Percentiles rank a stretch among this genome's conserved stretches.
These are phyloP conservation scores for Verbascum thapsus DNA, from an alignment of 257 asterid species.

Conservation along the genomic window DNA sequence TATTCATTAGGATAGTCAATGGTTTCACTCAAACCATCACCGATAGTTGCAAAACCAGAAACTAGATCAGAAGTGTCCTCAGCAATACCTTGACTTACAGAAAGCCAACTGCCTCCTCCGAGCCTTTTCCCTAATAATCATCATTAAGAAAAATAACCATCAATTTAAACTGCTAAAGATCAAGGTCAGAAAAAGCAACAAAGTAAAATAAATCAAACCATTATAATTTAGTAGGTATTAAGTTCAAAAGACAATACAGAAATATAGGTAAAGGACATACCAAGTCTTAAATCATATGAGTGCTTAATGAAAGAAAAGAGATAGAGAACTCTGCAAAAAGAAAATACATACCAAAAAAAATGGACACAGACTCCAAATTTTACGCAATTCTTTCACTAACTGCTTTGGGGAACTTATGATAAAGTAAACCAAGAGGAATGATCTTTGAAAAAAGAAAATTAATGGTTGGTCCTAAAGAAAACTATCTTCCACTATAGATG, in stretches of 20 bases:
- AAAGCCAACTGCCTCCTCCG: slow-evolving; percentile 84
- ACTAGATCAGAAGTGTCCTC: slow-evolving; percentile 95
- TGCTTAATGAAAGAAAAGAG: slow-evolving; percentile 11
- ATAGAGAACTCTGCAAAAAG: background rate
- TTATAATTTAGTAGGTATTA: background rate
- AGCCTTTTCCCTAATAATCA: slow-evolving; percentile 61
- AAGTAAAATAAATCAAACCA: slow-evolving; percentile 3
- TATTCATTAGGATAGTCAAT: slow-evolving; percentile 86
- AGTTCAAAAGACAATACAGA: slow-evolving; percentile 23
- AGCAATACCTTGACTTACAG: slow-evolving; percentile 93
- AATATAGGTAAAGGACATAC: background rate
- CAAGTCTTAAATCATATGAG: background rate
- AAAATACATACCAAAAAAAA: background rate
- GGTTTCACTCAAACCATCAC: slow-evolving; percentile 88
- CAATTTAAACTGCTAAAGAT: slow-evolving; percentile 26
- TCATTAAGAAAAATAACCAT: slow-evolving; percentile 28
- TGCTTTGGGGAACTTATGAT: background rate
- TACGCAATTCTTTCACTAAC: background rate
- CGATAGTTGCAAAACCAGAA: slow-evolving; percentile 95
- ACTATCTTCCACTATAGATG: background rate
- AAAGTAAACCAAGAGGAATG: background rate
- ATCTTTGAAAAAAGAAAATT: background rate
- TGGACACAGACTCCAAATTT: background rate
- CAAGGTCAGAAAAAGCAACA: slow-evolving; percentile 13
- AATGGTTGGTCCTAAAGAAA: background rate